Evolutionary conservation across 2,329 filamentous ascomycete genomes (phyloP).

Genomic region (Apiospora rasikravindrae): DNA sequence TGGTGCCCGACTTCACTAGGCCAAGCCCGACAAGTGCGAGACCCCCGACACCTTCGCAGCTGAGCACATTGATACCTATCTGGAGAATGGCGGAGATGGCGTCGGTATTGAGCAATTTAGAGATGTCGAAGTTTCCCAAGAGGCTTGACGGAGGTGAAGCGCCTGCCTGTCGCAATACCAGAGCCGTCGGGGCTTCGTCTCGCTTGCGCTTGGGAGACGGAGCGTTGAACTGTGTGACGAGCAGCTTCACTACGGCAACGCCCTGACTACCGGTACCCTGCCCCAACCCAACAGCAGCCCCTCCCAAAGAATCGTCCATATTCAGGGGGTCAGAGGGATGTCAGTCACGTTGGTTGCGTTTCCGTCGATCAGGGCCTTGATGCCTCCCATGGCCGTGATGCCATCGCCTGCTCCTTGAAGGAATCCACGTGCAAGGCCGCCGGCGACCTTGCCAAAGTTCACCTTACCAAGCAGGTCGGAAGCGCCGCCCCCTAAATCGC

Average conservation of each 20-base stretch:
- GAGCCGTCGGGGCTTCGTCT: neutral
- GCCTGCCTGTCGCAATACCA: constrained; percentile 17
- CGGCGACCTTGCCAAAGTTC: constrained; percentile 37
- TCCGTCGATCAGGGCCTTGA: constrained; percentile 39
- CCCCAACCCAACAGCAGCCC: constrained; percentile 42
- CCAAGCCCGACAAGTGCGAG: constrained; percentile 35
- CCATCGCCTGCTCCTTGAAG: constrained; percentile 42
- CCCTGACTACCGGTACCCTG: constrained; percentile 42
- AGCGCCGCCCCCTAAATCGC: neutral
- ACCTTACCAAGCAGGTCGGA: constrained; percentile 29
- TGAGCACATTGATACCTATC: constrained; percentile 36
- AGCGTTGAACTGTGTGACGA: constrained; percentile 32
- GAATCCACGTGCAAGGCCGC: constrained; percentile 42
- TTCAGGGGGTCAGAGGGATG: constrained; percentile 33
- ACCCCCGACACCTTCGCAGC: constrained; percentile 42
- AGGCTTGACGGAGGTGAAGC: neutral
- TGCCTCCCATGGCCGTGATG: constrained; percentile 39
- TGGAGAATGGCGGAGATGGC: constrained; percentile 38
- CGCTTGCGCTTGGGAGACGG: constrained; percentile 8
- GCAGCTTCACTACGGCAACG: constrained; percentile 36
- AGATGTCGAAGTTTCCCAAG: constrained; percentile 31
- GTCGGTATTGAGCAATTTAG: constrained; percentile 35
- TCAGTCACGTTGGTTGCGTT: constrained; percentile 30
- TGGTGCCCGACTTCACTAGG: constrained; percentile 32
- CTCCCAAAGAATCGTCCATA: constrained; percentile 43